These are phyloP conservation scores for Geosmithia flava DNA, from an alignment of 2,329 filamentous ascomycete species.

Conservation along the genomic window DNA sequence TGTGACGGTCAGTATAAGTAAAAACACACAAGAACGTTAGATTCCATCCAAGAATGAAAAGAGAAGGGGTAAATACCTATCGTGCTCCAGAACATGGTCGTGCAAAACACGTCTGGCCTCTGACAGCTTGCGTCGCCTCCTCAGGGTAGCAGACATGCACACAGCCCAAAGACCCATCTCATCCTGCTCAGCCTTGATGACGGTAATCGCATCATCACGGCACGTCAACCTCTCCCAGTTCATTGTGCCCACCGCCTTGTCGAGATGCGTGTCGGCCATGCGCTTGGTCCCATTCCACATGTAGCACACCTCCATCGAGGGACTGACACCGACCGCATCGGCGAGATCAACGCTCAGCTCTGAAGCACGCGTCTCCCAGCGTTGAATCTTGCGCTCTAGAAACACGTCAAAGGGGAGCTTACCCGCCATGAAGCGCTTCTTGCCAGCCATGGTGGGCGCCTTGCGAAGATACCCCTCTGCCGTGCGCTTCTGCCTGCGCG, in stretches of 20 bases:
- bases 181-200: slow-evolving; percentile 40
- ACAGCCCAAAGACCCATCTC: slow-evolving; percentile 55
- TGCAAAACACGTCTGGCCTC: slow-evolving; percentile 56
- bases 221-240: slow-evolving; percentile 51
- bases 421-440: slow-evolving; percentile 80
- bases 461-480: slow-evolving; percentile 61
- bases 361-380: slow-evolving; percentile 73
- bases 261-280: slow-evolving; percentile 56
- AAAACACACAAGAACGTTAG: too few relatives aligned
- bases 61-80: slow-evolving; percentile 31
- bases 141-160: slow-evolving; percentile 51
- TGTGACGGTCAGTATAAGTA: slow-evolving; percentile 10
- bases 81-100: slow-evolving; percentile 52
- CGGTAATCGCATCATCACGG: slow-evolving; percentile 22
- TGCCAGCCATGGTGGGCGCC: slow-evolving; percentile 63
- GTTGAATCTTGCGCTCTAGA: slow-evolving; percentile 68
- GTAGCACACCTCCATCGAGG: slow-evolving; percentile 82
- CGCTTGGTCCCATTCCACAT: slow-evolving; percentile 85
- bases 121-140: slow-evolving; percentile 47
- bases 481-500: slow-evolving; percentile 43
- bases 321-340: slow-evolving; percentile 71
- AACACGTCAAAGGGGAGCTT: slow-evolving; percentile 87
- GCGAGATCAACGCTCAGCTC: slow-evolving; percentile 54
- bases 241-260: slow-evolving; percentile 49
- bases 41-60: neutral